phyloP scores from a whole-genome alignment of 2,329 filamentous ascomycete genomes.

The Paecilomyces formosus region DNA sequence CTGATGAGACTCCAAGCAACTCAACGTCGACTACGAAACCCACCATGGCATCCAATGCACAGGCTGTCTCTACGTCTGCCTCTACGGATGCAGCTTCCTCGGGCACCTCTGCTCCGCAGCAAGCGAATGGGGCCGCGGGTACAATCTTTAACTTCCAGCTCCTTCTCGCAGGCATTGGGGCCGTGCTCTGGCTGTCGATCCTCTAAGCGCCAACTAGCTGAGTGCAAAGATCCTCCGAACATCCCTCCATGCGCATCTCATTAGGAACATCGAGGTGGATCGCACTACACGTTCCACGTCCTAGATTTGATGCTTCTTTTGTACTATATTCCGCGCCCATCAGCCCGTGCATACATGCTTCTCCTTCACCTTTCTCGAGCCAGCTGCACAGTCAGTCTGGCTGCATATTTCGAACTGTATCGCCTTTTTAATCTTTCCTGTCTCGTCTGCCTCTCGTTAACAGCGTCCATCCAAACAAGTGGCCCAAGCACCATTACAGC shows the following conservation, averaged over 20 bases:
- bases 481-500: background rate
- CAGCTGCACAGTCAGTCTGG: slow-evolving; percentile 1
- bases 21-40: background rate
- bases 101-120: background rate
- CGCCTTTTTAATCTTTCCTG: slow-evolving; percentile 1
- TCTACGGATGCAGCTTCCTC: background rate
- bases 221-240: background rate
- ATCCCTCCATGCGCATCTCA: background rate
- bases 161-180: background rate
- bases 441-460: background rate
- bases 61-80: background rate
- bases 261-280: background rate
- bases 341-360: background rate
- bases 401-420: slow-evolving; percentile 3
- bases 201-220: background rate
- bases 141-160: background rate
- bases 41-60: background rate
- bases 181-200: background rate
- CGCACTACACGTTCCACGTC: background rate
- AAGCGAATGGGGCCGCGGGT: background rate
- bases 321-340: background rate
- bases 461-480: background rate
- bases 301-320: background rate
- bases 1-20: slow-evolving; percentile 1
- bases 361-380: background rate